A percentile compares a stretch with the other conserved stretches of the same genome.
Evolutionary conservation across 2,329 filamentous ascomycete genomes (phyloP).

Genomic region (Beauveria bassiana): DNA sequence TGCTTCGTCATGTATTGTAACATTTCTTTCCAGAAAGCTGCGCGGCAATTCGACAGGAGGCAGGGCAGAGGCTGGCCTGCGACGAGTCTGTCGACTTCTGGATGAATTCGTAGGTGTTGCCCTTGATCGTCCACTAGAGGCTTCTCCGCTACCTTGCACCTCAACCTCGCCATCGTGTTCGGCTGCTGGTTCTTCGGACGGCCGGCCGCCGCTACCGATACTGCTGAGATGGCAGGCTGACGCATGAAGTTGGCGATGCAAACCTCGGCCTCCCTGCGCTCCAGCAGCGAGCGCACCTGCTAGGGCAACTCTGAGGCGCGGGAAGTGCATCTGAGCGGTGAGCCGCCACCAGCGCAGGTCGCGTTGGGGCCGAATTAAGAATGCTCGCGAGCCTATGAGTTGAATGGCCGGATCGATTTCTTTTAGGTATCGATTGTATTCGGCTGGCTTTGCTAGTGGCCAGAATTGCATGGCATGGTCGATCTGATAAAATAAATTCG

Average conservation of each 20-base stretch:
- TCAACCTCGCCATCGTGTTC: conserved; percentile 9
- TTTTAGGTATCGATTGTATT: neutral
- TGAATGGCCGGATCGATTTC: neutral
- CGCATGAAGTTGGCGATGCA: conserved; percentile 1
- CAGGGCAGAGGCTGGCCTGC: conserved; percentile 13
- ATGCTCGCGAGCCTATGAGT: neutral
- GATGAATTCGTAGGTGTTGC: conserved; percentile 3
- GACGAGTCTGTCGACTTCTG: conserved; percentile 16
- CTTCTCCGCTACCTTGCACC: conserved; percentile 3
- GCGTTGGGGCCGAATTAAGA: neutral
- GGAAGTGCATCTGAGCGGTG: conserved; percentile 7
- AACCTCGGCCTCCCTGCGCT: neutral
- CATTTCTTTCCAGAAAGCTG: conserved; percentile 7
- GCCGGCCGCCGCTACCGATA: conserved; percentile 5
- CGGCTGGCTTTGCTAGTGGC: neutral
- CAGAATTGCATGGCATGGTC: conserved; percentile 14
- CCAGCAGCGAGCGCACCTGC: conserved; percentile 6
- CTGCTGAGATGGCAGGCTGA: conserved; percentile 4
- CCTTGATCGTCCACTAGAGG: conserved; percentile 11
- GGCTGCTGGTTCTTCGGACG: conserved; percentile 5
- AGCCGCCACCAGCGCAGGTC: conserved; percentile 1
- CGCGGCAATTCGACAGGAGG: conserved; percentile 9
- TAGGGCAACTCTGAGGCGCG: neutral
- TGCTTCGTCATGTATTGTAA: conserved; percentile 1
- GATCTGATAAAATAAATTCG: conserved; percentile 13